These are phyloP conservation scores for Phytophthora ramorum DNA, from an alignment of 352 stramenopile species.

Conservation along the genomic window DNA sequence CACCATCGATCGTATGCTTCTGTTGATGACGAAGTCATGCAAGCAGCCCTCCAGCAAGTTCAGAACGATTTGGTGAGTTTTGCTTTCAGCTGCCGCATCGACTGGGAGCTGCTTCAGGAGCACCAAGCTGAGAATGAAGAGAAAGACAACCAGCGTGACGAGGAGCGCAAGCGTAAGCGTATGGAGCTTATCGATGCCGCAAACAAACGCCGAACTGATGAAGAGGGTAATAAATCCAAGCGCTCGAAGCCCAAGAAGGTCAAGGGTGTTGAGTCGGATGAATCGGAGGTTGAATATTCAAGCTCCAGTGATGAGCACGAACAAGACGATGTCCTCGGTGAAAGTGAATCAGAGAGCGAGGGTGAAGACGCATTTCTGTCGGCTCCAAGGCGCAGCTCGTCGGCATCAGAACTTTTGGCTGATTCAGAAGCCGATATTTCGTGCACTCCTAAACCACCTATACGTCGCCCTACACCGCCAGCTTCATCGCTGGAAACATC, in stretches of 20 bases:
- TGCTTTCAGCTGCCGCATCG: slow-evolving; percentile 97
- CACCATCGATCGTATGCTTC: slow-evolving; percentile 96
- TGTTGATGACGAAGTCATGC: slow-evolving; percentile 97
- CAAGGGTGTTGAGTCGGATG: slow-evolving; percentile 50
- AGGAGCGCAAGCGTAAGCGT: slow-evolving; percentile 79
- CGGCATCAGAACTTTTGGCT: too few species aligned
- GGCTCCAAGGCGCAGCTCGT: neutral
- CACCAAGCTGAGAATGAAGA: slow-evolving; percentile 82
- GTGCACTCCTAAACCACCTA: slow-evolving; percentile 25
- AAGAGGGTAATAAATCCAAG: slow-evolving; percentile 39
- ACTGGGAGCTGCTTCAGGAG: slow-evolving; percentile 94
- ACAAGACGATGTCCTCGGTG: slow-evolving; percentile 34
- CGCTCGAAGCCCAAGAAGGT: slow-evolving; percentile 40
- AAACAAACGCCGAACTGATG: slow-evolving; percentile 35
- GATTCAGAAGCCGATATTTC: slow-evolving; percentile 32
- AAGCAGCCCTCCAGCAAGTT: slow-evolving; percentile 80
- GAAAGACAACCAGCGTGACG: slow-evolving; percentile 71
- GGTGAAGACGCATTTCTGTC: slow-evolving; percentile 26
- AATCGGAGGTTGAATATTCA: slow-evolving; percentile 51
- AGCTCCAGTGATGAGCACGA: slow-evolving; percentile 45
- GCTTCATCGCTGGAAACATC: slow-evolving; percentile 24
- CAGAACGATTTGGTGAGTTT: slow-evolving; percentile 84
- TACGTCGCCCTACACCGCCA: neutral
- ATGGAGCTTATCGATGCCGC: slow-evolving; percentile 68
- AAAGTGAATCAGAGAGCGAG: slow-evolving; percentile 39